A percentile compares a stretch with the other conserved stretches of the same genome.
Evolutionary conservation across 2,329 filamentous ascomycete species (phyloP).

Genomic region (Fusarium circinatum): DNA sequence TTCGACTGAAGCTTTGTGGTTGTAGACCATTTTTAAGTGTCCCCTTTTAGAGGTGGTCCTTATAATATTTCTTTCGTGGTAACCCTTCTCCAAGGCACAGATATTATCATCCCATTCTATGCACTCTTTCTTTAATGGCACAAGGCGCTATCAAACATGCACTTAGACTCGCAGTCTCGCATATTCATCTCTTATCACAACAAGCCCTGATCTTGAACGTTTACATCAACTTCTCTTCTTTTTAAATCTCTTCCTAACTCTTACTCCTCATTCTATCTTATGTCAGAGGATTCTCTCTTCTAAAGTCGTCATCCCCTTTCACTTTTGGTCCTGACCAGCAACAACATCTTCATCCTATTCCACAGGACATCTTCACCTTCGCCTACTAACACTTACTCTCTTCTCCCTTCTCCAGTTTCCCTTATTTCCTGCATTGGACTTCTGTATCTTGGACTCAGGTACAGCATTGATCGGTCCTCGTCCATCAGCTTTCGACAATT

Average conservation of each 20-base stretch:
- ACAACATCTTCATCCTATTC: not conserved
- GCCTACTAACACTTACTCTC: not conserved
- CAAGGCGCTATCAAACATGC: not conserved
- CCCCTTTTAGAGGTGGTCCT: not conserved
- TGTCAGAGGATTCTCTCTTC: not conserved
- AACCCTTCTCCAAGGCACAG: not conserved
- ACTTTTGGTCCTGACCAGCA: not conserved
- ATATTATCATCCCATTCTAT: not conserved
- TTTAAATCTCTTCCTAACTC: not conserved
- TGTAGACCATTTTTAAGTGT: not conserved
- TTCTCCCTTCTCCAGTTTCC: not conserved
- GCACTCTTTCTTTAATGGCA: slow-evolving; percentile 3
- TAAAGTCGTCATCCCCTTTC: not conserved
- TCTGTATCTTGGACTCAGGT: not conserved
- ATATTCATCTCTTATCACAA: not conserved
- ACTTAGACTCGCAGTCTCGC: not conserved
- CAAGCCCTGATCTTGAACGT: not conserved
- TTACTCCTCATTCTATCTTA: no score
- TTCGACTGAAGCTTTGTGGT: not conserved
- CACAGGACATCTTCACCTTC: not conserved
- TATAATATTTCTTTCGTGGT: not conserved
- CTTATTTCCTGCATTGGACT: no score
- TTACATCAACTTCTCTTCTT: not conserved
- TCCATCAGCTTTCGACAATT: not conserved
- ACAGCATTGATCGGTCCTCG: not conserved